Evolutionary conservation across 192 early-diverging fungal genomes (phyloP).

Genomic region (Gryganskiella cystojenkinii): DNA sequence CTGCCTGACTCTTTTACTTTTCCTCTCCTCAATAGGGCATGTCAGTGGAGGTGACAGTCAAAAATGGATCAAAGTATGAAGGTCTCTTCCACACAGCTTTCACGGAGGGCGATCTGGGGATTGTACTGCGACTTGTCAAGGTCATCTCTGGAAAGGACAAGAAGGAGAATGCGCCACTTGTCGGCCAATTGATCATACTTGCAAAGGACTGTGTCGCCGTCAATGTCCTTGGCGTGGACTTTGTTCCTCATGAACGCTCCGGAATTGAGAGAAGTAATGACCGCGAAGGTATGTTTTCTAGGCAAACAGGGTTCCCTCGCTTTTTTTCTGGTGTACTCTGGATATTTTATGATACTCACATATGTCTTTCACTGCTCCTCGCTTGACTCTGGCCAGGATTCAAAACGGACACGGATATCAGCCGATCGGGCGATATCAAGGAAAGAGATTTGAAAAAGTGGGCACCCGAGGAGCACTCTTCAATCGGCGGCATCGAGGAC

Average conservation of each 20-base stretch:
- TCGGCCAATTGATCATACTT: conserved; percentile 64
- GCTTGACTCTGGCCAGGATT: no score
- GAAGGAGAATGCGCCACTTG: conserved; percentile 55
- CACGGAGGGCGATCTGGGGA: conserved; percentile 70
- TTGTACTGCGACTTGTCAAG: conserved; percentile 71
- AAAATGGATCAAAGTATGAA: conserved; percentile 69
- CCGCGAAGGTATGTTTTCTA: conserved; percentile 56
- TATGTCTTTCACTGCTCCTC: no score
- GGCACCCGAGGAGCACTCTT: conserved; percentile 74
- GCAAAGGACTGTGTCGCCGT: conserved; percentile 76
- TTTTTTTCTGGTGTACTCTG: not conserved
- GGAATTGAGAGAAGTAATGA: conserved; percentile 56
- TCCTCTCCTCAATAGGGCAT: no score
- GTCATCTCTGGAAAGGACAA: conserved; percentile 49
- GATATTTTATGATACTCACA: not conserved
- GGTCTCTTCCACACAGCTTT: conserved; percentile 76
- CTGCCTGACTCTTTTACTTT: no score
- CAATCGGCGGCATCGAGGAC: conserved; percentile 51
- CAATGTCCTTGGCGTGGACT: conserved; percentile 61
- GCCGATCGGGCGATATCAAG: conserved; percentile 66
- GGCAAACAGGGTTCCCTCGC: not conserved
- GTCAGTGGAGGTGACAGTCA: conserved; percentile 67
- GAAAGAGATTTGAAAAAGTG: conserved; percentile 91
- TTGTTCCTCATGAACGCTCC: conserved; percentile 54
- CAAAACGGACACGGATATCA: conserved; percentile 93